A percentile compares a stretch with the other conserved stretches of the same genome.
Conservation (phyloP, 2,329 filamentous ascomycete genomes). For the Aspergillus sp. region DNA sequence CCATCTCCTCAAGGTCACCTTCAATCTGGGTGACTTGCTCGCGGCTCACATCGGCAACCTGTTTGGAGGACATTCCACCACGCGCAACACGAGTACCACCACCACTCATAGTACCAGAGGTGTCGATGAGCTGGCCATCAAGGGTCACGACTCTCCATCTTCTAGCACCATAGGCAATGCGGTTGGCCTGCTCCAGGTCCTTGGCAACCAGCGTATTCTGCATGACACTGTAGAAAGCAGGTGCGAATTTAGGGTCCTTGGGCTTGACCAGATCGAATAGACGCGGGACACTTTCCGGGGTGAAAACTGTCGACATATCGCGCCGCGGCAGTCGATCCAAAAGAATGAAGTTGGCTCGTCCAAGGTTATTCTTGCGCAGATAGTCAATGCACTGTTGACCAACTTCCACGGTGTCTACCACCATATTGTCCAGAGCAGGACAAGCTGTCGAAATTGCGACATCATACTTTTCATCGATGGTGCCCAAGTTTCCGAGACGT, state of each 20-base stretch:
- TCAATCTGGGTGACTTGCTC: slow-evolving; percentile 89
- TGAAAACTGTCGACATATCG: slow-evolving; percentile 76
- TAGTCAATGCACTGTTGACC: slow-evolving; percentile 99
- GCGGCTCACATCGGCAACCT: slow-evolving; percentile 79
- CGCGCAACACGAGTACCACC: slow-evolving; percentile 87
- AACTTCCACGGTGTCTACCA: slow-evolving; percentile 92
- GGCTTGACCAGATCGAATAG: slow-evolving; percentile 90
- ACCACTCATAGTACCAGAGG: slow-evolving; percentile 97
- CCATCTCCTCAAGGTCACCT: slow-evolving; percentile 77
- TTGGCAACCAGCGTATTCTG: slow-evolving; percentile 92
- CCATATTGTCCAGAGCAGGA: slow-evolving; percentile 86
- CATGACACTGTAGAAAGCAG: slow-evolving; percentile 92
- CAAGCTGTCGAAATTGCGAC: slow-evolving; percentile 98
- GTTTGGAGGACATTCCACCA: slow-evolving; percentile 95
- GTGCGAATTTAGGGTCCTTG: slow-evolving; percentile 80
- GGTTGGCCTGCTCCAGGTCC: slow-evolving; percentile 92
- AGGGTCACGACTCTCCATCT: slow-evolving; percentile 96
- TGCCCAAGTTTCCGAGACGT: slow-evolving; percentile 86
- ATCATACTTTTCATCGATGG: slow-evolving; percentile 91
- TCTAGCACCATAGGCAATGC: slow-evolving; percentile 90
- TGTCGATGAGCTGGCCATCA: slow-evolving; percentile 92
- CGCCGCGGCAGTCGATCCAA: slow-evolving; percentile 79
- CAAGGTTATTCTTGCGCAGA: slow-evolving; percentile 93
- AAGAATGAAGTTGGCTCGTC: slow-evolving; percentile 94
- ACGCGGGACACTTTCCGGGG: slow-evolving; percentile 86